A percentile compares a stretch with the other conserved stretches of the same genome.
Conservation (phyloP, 495 filamentous ascomycete species). For the Pseudotulostoma volvatum region DNA sequence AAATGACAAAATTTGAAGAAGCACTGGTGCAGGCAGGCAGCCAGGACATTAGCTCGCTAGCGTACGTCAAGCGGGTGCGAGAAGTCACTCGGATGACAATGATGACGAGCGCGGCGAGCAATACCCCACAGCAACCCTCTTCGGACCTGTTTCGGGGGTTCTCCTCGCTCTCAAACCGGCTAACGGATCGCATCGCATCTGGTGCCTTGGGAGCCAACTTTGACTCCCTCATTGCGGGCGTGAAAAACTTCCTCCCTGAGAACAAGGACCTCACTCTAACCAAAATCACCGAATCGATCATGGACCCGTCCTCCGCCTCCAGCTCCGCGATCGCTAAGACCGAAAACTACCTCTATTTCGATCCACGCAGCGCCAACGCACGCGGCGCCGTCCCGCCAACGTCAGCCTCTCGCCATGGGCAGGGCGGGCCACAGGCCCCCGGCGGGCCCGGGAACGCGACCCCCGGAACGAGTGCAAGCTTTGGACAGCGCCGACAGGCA, state of each 20-base stretch:
- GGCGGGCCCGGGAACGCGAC: constrained; percentile 18
- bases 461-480: constrained; percentile 64
- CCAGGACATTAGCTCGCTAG: constrained; percentile 50
- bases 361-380: constrained; percentile 82
- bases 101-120: constrained; percentile 65
- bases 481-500: constrained; percentile 83
- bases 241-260: constrained; percentile 93
- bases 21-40: constrained; percentile 60
- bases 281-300: constrained; percentile 94
- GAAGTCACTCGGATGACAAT: constrained; percentile 97
- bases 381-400: constrained; percentile 77
- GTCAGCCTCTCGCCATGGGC: constrained; percentile 35
- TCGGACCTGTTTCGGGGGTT: constrained; percentile 77
- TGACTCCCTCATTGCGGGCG: constrained; percentile 88
- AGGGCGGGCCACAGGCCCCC: constrained; percentile 26
- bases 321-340: constrained; percentile 91
- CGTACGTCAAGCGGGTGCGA: constrained; percentile 83
- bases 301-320: constrained; percentile 84
- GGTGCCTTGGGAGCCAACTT: constrained; percentile 81
- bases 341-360: constrained; percentile 97
- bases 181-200: constrained; percentile 88
- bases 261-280: constrained; percentile 93
- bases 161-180: constrained; percentile 68
- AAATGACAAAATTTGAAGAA: constrained; percentile 80
- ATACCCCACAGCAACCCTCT: constrained; percentile 47